Conservation (phyloP, 805 yeast genomes). For the Teunomyces aglyptinius region DNA sequence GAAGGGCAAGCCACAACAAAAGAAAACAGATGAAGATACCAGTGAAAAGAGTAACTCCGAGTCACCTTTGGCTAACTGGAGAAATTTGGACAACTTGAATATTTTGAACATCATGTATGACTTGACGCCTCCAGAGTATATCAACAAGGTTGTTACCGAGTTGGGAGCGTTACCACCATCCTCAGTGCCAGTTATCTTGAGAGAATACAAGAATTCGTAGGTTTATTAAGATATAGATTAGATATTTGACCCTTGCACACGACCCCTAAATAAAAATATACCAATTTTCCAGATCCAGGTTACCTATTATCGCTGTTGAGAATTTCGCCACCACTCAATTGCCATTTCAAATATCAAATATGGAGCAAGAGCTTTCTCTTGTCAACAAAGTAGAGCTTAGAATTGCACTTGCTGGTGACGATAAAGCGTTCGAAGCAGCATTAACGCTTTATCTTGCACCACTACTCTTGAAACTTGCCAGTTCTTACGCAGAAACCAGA, state of each 20-base stretch:
- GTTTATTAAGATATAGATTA: conserved; percentile 2
- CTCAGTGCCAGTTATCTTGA: conserved; percentile 94
- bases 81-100: conserved; percentile 57
- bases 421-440: conserved; percentile 59
- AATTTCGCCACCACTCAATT: conserved; percentile 11
- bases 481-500: conserved; percentile 65
- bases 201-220: conserved; percentile 72
- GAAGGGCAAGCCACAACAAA: conserved; percentile 4
- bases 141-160: conserved; percentile 93
- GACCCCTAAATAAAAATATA: not conserved
- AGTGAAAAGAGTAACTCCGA: conserved; percentile 20
- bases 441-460: conserved; percentile 72
- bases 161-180: conserved; percentile 95
- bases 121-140: conserved; percentile 88
- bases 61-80: conserved; percentile 61
- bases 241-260: not conserved
- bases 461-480: conserved; percentile 70
- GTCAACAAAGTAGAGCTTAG: conserved; percentile 79
- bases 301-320: no score
- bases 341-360: conserved; percentile 13
- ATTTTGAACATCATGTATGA: conserved; percentile 87
- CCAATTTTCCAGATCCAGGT: not conserved
- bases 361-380: conserved; percentile 52
- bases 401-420: conserved; percentile 71
- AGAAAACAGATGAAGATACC: conserved; percentile 6